A percentile compares a stretch with the other conserved stretches of the same genome.
Evolutionary conservation across 2,329 filamentous ascomycete genomes (phyloP).

Genomic region (Colletotrichum musae): DNA sequence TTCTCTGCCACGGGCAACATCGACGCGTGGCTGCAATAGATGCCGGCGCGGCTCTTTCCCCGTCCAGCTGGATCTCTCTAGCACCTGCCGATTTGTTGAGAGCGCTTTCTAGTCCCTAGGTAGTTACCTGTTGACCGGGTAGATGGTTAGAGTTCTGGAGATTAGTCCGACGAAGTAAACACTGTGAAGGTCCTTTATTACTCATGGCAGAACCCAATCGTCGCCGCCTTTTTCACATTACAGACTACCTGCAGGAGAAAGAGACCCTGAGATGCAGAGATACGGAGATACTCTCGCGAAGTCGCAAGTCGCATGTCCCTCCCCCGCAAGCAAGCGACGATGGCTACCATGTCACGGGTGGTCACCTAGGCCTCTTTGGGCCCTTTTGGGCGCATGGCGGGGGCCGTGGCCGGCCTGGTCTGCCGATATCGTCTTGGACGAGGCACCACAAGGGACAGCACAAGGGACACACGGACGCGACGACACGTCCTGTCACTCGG

Average conservation of each 20-base stretch:
- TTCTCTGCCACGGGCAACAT: not conserved
- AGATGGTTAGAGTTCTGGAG: constrained; percentile 8
- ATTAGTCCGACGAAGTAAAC: not conserved
- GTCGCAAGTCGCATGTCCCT: constrained; percentile 1
- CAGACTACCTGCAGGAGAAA: no score
- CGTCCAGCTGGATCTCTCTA: constrained; percentile 9
- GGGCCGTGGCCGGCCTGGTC: constrained; percentile 11
- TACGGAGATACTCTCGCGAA: not conserved
- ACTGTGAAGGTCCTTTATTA: no score
- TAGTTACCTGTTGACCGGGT: not conserved
- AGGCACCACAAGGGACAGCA: not conserved
- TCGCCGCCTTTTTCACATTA: no score
- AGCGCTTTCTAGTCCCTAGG: not conserved
- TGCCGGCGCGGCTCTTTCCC: constrained; percentile 1
- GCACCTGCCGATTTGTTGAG: not conserved
- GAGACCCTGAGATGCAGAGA: not conserved
- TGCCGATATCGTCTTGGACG: constrained; percentile 22
- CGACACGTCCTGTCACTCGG: constrained; percentile 23
- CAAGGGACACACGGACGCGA: constrained; percentile 14
- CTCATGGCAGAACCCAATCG: no score
- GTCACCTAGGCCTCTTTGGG: not conserved
- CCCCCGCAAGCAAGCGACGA: constrained; percentile 32
- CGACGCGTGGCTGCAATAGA: constrained; percentile 9
- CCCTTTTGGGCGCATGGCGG: constrained; percentile 26
- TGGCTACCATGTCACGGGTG: constrained; percentile 12